phyloP scores from a whole-genome alignment of 2,329 filamentous ascomycete species.

The Fusarium udum region DNA sequence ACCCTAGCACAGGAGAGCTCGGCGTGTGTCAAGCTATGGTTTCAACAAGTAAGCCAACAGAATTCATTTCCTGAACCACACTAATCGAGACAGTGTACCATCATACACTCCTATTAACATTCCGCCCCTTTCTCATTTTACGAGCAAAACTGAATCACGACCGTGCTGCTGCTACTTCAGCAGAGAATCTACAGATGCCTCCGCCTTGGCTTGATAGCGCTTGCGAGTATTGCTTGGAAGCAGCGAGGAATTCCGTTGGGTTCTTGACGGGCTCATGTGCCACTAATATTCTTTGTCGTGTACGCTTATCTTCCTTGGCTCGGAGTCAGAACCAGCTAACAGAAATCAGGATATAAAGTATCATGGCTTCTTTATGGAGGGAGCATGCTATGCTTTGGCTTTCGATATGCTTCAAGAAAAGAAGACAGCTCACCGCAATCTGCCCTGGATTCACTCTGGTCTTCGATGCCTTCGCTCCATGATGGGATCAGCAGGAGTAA shows the following conservation, averaged over 20 bases:
- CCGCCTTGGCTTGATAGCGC: slow-evolving; percentile 54
- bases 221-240: slow-evolving; percentile 53
- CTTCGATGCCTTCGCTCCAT: slow-evolving; percentile 50
- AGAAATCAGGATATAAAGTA: slow-evolving; percentile 53
- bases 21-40: slow-evolving; percentile 54
- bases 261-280: slow-evolving; percentile 52
- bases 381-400: slow-evolving; percentile 52
- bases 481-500: slow-evolving; percentile 35
- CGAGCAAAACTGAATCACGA: slow-evolving; percentile 53
- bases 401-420: slow-evolving; percentile 55
- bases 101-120: slow-evolving; percentile 53
- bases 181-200: slow-evolving; percentile 29
- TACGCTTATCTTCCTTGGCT: slow-evolving; percentile 31
- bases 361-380: slow-evolving; percentile 55
- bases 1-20: slow-evolving; percentile 48
- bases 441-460: slow-evolving; percentile 54
- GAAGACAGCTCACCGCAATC: slow-evolving; percentile 47
- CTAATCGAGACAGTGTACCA: slow-evolving; percentile 51
- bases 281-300: slow-evolving; percentile 52
- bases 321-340: background rate
- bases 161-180: slow-evolving; percentile 11
- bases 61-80: background rate
- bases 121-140: slow-evolving; percentile 56
- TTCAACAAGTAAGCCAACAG: slow-evolving; percentile 48
- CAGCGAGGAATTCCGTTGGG: slow-evolving; percentile 53